A percentile compares a stretch with the other conserved stretches of the same genome.
Conservation (phyloP, 306 rosid genomes). For the Chamaecrista fasciculata region DNA sequence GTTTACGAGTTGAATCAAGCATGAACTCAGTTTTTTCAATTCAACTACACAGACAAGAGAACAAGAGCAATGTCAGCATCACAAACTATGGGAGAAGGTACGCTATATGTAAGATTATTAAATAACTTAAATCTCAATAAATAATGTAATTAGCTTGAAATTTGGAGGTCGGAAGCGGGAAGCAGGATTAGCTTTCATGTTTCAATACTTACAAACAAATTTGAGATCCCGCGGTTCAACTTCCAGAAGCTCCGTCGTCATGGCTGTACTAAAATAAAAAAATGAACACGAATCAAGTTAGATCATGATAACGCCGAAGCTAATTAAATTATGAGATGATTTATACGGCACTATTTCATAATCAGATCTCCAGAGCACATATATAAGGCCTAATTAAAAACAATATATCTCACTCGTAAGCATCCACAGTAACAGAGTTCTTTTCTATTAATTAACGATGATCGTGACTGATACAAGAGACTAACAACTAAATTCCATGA, state of each 20-base stretch:
- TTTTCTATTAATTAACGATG: neutral
- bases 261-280: constrained; percentile 32
- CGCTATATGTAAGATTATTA: neutral
- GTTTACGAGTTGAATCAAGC: constrained; percentile 64
- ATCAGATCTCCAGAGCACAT: neutral
- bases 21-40: constrained; percentile 78
- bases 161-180: neutral
- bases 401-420: neutral
- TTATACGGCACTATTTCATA: neutral
- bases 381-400: neutral
- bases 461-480: neutral
- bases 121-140: neutral
- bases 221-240: constrained; percentile 66
- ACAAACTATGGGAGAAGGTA: neutral
- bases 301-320: neutral
- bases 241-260: constrained; percentile 72
- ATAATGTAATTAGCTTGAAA: neutral
- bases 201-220: constrained; percentile 64
- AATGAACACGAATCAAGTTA: constrained; percentile 9
- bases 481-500: neutral
- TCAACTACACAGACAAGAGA: constrained; percentile 51
- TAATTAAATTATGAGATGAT: neutral
- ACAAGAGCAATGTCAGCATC: constrained; percentile 11
- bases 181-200: too few relatives aligned
- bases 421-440: neutral